phyloP scores from a whole-genome alignment of 257 asterid genomes.

The Linderniella brevidens region DNA sequence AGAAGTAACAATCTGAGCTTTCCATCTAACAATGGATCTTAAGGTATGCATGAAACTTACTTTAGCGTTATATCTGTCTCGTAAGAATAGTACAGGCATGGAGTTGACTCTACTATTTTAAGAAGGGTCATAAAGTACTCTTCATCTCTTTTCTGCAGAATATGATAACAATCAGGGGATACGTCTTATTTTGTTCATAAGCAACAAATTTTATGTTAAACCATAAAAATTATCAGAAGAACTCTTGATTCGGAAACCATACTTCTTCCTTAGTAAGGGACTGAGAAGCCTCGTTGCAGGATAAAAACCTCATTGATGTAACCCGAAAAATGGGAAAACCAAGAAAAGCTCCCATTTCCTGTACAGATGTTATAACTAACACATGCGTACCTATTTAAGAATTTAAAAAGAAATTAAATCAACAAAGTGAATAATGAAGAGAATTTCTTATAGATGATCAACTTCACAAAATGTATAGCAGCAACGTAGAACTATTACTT shows the following conservation, averaged over 20 bases:
- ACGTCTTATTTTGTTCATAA: slow-evolving; percentile 7
- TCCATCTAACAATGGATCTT: slow-evolving; percentile 6
- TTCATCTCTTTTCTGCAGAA: slow-evolving; percentile 66
- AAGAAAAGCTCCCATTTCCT: slow-evolving; percentile 67
- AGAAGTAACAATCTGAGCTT: slow-evolving; percentile 7
- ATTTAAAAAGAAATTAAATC: background rate
- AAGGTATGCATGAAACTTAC: slow-evolving; percentile 22
- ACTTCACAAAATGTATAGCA: too few species aligned
- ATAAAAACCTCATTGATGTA: slow-evolving; percentile 65
- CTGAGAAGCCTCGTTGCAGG: slow-evolving; percentile 66
- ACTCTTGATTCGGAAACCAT: slow-evolving; percentile 6
- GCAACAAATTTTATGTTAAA: background rate
- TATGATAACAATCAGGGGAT: slow-evolving; percentile 12
- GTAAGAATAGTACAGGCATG: slow-evolving; percentile 83
- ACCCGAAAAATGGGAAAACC: slow-evolving; percentile 68
- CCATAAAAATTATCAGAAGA: background rate
- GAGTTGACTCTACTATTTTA: slow-evolving; percentile 80
- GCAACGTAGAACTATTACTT: background rate
- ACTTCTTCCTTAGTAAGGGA: slow-evolving; percentile 58
- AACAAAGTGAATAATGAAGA: too few species aligned
- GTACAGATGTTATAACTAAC: slow-evolving; percentile 68
- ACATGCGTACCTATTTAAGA: slow-evolving; percentile 38
- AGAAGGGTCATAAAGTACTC: slow-evolving; percentile 65
- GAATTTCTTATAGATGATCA: too few species aligned
- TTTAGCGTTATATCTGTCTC: slow-evolving; percentile 77